phyloP scores from a whole-genome alignment of 2,329 filamentous ascomycete species.

The Pseudogymnoascus sp. region DNA sequence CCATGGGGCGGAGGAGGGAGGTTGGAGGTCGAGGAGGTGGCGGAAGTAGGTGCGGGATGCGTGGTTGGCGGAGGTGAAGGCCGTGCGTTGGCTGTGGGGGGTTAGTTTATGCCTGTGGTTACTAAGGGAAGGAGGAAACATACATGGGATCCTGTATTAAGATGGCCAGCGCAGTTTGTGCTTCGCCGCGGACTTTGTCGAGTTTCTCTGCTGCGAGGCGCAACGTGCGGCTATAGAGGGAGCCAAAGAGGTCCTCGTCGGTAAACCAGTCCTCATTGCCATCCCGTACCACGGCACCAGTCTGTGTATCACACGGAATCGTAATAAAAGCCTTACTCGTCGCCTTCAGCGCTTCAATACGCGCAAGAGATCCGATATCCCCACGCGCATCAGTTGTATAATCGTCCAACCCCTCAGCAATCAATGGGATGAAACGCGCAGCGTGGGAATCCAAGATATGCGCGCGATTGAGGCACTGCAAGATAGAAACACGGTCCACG shows the following conservation, averaged over 20 bases:
- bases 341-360: slow-evolving; percentile 67
- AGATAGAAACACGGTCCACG: slow-evolving; percentile 45
- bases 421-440: slow-evolving; percentile 17
- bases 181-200: slow-evolving; percentile 69
- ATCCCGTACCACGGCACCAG: slow-evolving; percentile 15
- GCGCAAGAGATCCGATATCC: slow-evolving; percentile 80
- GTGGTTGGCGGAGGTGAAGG: not conserved
- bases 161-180: slow-evolving; percentile 44
- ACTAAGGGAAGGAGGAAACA: not conserved
- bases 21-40: not conserved
- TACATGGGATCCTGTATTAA: slow-evolving; percentile 4
- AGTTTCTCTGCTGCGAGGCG: slow-evolving; percentile 81
- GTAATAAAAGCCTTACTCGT: slow-evolving; percentile 39
- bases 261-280: slow-evolving; percentile 11
- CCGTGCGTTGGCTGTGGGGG: slow-evolving; percentile 20
- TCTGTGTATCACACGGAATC: slow-evolving; percentile 17
- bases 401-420: slow-evolving; percentile 63
- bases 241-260: slow-evolving; percentile 9
- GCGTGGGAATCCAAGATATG: slow-evolving; percentile 25
- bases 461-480: slow-evolving; percentile 44
- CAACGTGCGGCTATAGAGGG: slow-evolving; percentile 31
- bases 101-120: slow-evolving; percentile 17
- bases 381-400: slow-evolving; percentile 86
- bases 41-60: not conserved
- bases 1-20: not conserved